phyloP scores from a whole-genome alignment of 1,139 yeast genomes.

The Pichia sp. region DNA sequence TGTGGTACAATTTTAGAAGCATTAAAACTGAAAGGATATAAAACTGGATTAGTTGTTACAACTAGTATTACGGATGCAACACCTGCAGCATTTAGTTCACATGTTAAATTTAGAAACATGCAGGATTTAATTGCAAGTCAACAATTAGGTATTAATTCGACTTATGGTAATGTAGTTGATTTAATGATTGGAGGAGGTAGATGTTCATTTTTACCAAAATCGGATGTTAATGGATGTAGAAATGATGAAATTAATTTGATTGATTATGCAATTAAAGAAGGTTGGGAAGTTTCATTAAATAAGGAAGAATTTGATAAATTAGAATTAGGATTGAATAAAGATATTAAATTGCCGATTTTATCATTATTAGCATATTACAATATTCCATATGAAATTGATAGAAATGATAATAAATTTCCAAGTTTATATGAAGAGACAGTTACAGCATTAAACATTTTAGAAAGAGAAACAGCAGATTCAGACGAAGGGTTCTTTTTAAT shows the following conservation, averaged over 20 bases:
- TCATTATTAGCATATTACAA: constrained; percentile 66
- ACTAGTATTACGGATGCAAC: constrained; percentile 83
- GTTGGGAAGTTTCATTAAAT: constrained; percentile 64
- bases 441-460: constrained; percentile 61
- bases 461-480: constrained; percentile 55
- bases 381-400: constrained; percentile 76
- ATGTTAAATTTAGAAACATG: constrained; percentile 62
- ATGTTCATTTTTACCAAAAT: constrained; percentile 57
- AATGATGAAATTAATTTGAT: constrained; percentile 58
- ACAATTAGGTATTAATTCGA: constrained; percentile 63
- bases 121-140: constrained; percentile 84
- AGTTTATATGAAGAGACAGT: constrained; percentile 67
- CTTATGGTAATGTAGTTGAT: constrained; percentile 61
- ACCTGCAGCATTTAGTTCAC: constrained; percentile 82
- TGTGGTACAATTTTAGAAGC: constrained; percentile 84
- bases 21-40: constrained; percentile 66
- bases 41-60: constrained; percentile 82
- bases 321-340: constrained; percentile 44
- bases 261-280: constrained; percentile 47
- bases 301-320: constrained; percentile 50
- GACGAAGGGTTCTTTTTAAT: constrained; percentile 76
- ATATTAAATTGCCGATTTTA: constrained; percentile 59
- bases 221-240: constrained; percentile 53
- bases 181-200: constrained; percentile 86
- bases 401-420: constrained; percentile 54